Evolutionary conservation across 2,329 filamentous ascomycete species (phyloP).

Genomic region (Gyromitra esculenta): DNA sequence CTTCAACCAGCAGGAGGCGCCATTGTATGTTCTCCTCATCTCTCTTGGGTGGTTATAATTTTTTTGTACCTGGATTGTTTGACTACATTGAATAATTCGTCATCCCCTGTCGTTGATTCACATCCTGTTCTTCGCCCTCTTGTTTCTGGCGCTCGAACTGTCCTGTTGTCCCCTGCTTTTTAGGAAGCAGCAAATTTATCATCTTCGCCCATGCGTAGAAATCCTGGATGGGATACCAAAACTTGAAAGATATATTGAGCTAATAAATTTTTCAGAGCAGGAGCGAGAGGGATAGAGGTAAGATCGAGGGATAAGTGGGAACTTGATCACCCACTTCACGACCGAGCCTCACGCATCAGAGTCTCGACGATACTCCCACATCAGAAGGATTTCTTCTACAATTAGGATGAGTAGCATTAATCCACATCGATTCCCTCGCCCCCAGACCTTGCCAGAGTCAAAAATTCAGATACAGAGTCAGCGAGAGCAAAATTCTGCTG

Average conservation of each 20-base stretch:
- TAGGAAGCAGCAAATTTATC: no score
- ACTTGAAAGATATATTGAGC: background rate
- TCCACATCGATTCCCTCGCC: slow-evolving; percentile 44
- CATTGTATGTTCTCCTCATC: slow-evolving; percentile 26
- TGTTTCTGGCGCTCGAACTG: background rate
- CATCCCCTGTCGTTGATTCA: background rate
- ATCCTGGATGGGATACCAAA: background rate
- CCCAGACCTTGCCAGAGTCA: slow-evolving; percentile 37
- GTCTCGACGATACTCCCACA: slow-evolving; percentile 28
- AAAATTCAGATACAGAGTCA: slow-evolving; percentile 42
- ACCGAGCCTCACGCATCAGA: slow-evolving; percentile 20
- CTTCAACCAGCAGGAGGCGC: slow-evolving; percentile 15
- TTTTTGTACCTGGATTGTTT: background rate
- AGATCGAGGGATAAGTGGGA: background rate
- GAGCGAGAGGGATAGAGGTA: slow-evolving; percentile 24
- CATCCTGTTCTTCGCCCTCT: background rate
- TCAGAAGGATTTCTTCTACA: slow-evolving; percentile 12
- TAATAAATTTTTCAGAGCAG: slow-evolving; percentile 11
- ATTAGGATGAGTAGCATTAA: slow-evolving; percentile 29
- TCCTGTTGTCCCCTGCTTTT: background rate
- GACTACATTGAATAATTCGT: slow-evolving; percentile 1
- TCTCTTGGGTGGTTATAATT: background rate
- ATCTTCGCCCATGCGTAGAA: background rate
- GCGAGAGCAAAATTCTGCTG: slow-evolving; percentile 16
- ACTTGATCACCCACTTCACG: background rate